A percentile compares a stretch with the other conserved stretches of the same genome.
Conservation (phyloP, 306 rosid species). For the Malus fusca region DNA sequence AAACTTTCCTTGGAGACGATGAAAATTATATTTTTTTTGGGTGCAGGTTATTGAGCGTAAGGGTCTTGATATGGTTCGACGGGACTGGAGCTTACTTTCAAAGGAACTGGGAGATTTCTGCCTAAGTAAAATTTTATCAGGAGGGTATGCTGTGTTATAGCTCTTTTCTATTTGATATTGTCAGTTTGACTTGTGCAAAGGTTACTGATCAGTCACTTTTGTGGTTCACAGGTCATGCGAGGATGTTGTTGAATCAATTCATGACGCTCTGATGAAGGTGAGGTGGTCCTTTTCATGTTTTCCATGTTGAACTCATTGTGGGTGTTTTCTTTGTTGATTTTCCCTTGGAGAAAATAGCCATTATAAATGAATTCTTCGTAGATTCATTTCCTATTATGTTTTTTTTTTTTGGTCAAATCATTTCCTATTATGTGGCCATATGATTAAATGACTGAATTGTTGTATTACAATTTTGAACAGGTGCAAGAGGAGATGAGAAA, state of each 20-base stretch:
- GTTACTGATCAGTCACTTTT: slow-evolving; percentile 1
- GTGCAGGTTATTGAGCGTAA: slow-evolving; percentile 88
- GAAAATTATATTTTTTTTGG: slow-evolving; percentile 3
- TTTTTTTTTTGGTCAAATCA: not conserved
- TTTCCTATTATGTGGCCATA: not conserved
- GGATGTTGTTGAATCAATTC: slow-evolving; percentile 92
- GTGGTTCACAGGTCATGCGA: slow-evolving; percentile 65
- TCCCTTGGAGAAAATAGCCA: not conserved
- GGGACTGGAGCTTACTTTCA: slow-evolving; percentile 93
- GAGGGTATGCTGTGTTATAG: slow-evolving; percentile 56
- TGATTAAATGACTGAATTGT: not conserved
- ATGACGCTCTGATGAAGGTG: slow-evolving; percentile 76
- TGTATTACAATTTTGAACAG: slow-evolving; percentile 33
- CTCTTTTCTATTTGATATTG: not conserved
- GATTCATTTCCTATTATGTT: not conserved
- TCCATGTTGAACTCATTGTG: not conserved
- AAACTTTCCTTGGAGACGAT: slow-evolving; percentile 14
- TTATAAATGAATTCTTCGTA: not conserved
- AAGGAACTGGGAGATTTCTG: slow-evolving; percentile 95
- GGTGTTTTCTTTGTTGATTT: not conserved
- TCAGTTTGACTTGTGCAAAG: not conserved
- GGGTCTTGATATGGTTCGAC: slow-evolving; percentile 98
- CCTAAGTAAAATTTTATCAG: slow-evolving; percentile 81
- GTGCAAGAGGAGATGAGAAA: slow-evolving; percentile 89
- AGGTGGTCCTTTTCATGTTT: slow-evolving; percentile 20